phyloP scores from a whole-genome alignment of 1,139 yeast species.

The Kodamaea fungicola region DNA sequence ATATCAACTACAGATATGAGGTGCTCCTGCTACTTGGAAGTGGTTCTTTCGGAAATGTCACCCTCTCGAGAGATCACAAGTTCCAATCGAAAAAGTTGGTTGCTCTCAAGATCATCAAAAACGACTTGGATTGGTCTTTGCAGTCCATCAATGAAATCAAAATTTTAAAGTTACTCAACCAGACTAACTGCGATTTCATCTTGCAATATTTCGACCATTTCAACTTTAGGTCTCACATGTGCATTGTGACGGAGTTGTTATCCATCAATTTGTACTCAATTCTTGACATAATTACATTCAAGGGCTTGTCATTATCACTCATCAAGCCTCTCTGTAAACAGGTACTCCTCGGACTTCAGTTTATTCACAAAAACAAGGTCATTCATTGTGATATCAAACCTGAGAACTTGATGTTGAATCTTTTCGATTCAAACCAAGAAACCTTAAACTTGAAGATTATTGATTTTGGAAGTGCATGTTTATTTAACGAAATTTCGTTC shows the following conservation, averaged over 20 bases:
- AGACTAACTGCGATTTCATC: slow-evolving; percentile 18
- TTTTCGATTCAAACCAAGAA: slow-evolving; percentile 16
- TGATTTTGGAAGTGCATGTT: slow-evolving; percentile 65
- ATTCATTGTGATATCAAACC: slow-evolving; percentile 83
- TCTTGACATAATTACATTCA: slow-evolving; percentile 56
- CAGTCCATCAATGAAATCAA: slow-evolving; percentile 81
- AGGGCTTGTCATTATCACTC: slow-evolving; percentile 56
- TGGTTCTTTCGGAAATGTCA: slow-evolving; percentile 84
- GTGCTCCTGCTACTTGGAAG: slow-evolving; percentile 60
- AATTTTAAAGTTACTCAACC: slow-evolving; percentile 49
- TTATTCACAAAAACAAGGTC: slow-evolving; percentile 52
- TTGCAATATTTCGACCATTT: slow-evolving; percentile 66
- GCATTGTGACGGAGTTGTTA: slow-evolving; percentile 72
- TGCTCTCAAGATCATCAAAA: slow-evolving; percentile 76
- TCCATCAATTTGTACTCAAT: slow-evolving; percentile 68
- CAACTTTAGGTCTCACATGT: slow-evolving; percentile 78
- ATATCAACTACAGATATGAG: slow-evolving; percentile 72
- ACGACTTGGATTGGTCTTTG: slow-evolving; percentile 68
- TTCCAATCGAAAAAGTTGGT: slow-evolving; percentile 34
- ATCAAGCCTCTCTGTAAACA: slow-evolving; percentile 52
- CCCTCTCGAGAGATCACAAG: slow-evolving; percentile 69
- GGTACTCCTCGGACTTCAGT: slow-evolving; percentile 56
- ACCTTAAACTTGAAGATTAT: slow-evolving; percentile 49
- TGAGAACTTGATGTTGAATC: slow-evolving; percentile 56
- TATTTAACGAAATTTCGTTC: slow-evolving; percentile 42